A percentile compares a stretch with the other conserved stretches of the same genome.
phyloP scores from a whole-genome alignment of 2,329 filamentous ascomycete genomes.

The Fusarium kyushuense region DNA sequence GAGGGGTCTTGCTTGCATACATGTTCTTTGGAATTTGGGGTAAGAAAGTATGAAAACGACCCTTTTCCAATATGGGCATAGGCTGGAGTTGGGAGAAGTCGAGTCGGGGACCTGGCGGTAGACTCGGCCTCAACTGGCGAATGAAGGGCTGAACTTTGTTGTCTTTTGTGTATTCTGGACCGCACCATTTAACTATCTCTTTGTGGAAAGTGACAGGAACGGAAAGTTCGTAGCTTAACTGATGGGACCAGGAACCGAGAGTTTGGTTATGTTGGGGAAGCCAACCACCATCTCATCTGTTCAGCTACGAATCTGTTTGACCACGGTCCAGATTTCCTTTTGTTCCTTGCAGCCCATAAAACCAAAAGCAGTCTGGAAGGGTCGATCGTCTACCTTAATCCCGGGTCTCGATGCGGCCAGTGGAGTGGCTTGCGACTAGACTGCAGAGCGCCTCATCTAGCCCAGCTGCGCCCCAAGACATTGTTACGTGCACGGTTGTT shows the following conservation, averaged over 20 bases:
- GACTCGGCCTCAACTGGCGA: slow-evolving; percentile 14
- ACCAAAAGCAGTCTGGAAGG: neutral
- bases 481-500: neutral
- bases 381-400: neutral
- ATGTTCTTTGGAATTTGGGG: neutral
- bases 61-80: neutral
- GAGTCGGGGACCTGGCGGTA: slow-evolving; percentile 8
- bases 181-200: neutral
- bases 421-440: slow-evolving; percentile 32
- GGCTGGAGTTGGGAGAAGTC: neutral
- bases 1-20: neutral
- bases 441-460: slow-evolving; percentile 20
- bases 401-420: slow-evolving; percentile 29
- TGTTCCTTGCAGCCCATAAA: neutral
- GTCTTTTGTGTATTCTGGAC: slow-evolving; percentile 17
- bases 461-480: neutral
- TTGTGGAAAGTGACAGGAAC: neutral
- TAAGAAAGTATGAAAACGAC: neutral
- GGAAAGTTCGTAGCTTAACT: neutral
- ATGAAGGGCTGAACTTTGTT: slow-evolving; percentile 38
- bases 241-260: neutral
- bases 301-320: neutral
- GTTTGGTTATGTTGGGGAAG: neutral
- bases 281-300: neutral
- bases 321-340: too few species aligned